Evolutionary conservation across 345 rosid species (phyloP).

Genomic region (Anacardium occidentale): DNA sequence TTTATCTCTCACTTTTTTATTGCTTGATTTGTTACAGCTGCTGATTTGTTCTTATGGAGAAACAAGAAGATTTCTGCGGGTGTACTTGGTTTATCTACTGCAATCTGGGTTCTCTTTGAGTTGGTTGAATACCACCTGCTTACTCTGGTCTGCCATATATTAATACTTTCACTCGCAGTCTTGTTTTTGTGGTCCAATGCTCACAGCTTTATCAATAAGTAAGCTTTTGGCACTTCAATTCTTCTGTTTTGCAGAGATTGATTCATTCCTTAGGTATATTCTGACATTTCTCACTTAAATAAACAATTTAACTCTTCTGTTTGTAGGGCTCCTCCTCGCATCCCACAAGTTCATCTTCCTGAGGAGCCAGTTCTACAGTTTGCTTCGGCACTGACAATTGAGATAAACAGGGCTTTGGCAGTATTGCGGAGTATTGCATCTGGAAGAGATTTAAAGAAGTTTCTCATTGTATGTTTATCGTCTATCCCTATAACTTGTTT

Average conservation of each 20-base stretch:
- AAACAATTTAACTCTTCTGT: neutral
- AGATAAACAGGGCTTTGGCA: conserved; percentile 53
- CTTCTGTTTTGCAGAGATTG: neutral
- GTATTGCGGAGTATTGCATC: conserved; percentile 52
- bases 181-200: conserved; percentile 77
- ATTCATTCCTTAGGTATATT: neutral
- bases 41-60: conserved; percentile 92
- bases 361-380: conserved; percentile 61
- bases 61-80: conserved; percentile 71
- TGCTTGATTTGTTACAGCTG: conserved; percentile 44
- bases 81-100: conserved; percentile 65
- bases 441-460: conserved; percentile 72
- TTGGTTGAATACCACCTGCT: conserved; percentile 76
- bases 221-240: conserved; percentile 4
- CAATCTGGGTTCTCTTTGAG: conserved; percentile 71
- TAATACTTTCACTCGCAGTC: conserved; percentile 52
- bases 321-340: conserved; percentile 56
- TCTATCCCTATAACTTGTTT: too few relatives aligned
- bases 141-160: conserved; percentile 66
- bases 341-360: conserved; percentile 71
- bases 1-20: neutral
- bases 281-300: neutral
- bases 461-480: conserved; percentile 52
- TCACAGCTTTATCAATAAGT: conserved; percentile 67
- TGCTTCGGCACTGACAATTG: conserved; percentile 56